phyloP scores from a whole-genome alignment of 2,329 filamentous ascomycete species.

The Sporothrix variecibatus region DNA sequence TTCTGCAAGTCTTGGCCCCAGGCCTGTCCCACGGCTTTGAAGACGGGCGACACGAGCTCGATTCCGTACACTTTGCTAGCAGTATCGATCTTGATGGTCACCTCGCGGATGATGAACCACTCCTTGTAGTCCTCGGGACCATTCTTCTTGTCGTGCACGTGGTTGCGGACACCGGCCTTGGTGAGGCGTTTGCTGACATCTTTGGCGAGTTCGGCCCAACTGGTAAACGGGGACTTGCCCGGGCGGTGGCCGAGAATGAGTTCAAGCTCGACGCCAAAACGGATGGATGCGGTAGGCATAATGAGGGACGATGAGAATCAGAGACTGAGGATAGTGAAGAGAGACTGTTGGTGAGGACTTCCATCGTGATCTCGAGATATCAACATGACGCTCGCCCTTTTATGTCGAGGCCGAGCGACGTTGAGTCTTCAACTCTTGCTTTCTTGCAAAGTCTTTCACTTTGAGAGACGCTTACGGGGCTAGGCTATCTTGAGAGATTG shows the following conservation, averaged over 20 bases:
- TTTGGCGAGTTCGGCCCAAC: conserved; percentile 40
- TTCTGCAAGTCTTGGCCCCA: conserved; percentile 38
- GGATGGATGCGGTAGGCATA: conserved; percentile 27
- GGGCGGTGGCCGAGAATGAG: conserved; percentile 38
- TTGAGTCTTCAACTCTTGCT: not conserved
- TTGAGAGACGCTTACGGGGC: not conserved
- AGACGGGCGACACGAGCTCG: conserved; percentile 41
- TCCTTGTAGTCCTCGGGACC: conserved; percentile 38
- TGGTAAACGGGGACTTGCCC: conserved; percentile 37
- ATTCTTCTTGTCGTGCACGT: conserved; percentile 38
- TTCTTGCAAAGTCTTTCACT: not conserved
- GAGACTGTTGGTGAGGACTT: not conserved
- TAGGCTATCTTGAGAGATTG: conserved; percentile 26
- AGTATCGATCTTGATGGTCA: conserved; percentile 40
- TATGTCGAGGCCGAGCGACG: not conserved
- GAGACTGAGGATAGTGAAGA: not conserved
- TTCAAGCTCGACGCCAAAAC: conserved; percentile 45
- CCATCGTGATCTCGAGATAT: not conserved
- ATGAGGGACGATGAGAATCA: not conserved
- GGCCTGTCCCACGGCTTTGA: conserved; percentile 32
- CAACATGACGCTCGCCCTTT: not conserved
- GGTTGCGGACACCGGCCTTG: conserved; percentile 40
- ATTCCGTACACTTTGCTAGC: conserved; percentile 38
- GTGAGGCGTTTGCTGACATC: conserved; percentile 39
- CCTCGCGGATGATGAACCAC: conserved; percentile 43